Evolutionary conservation across 2,329 filamentous ascomycete genomes (phyloP), one percentile per base, ranked within the genome.

Genomic region (Apiospora arundinis): DNA sequence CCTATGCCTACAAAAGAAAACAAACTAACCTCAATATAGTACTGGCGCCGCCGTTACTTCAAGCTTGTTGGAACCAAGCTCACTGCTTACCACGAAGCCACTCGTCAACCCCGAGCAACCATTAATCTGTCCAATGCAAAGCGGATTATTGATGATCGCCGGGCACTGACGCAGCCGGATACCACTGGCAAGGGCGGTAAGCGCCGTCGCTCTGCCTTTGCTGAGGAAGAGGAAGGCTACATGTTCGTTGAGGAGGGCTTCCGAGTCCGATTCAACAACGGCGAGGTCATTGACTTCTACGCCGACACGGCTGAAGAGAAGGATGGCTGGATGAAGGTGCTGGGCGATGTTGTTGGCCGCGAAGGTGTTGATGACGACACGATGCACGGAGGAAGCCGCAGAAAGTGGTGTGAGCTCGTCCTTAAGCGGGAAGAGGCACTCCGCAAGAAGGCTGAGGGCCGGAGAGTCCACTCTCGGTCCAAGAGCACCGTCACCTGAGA

Each of bases 191-290:
- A 91, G 79, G 89, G 89, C 74, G 93, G 94, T 70, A 92, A 91
- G 76, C 92, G 96, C 60, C 92, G 96, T 70, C 95, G 97, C 81
- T 98, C 95, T 45, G 96, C 94, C 14, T 99, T 99, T 81, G 95
- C 95, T 1, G 96, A 98, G 82, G 96, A 99, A 75, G 96, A 99
- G 83, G 96, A 99, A 80, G 96, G 96, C 56, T 99, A 99, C 86
- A 97, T 98, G 93, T 99, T 99, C 81, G 95, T 99, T 69, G 96
- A 99, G 82, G 96, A 99, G 81, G 96, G 96, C 2, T 99, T 99
- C 92, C 94, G 96, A 52, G 97, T 99, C 80, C 94, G 95, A 71
- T 99, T 99, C 83, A 97, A 94, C 80, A 99, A 99, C 78, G 96
- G 96, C 73, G 96, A 99, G 83, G 91, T 97, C 74, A 99, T 99